A percentile compares a stretch with the other conserved stretches of the same genome.
phyloP scores from a whole-genome alignment of 169 alveolate genomes.

The Plasmodium cynomolgi region DNA sequence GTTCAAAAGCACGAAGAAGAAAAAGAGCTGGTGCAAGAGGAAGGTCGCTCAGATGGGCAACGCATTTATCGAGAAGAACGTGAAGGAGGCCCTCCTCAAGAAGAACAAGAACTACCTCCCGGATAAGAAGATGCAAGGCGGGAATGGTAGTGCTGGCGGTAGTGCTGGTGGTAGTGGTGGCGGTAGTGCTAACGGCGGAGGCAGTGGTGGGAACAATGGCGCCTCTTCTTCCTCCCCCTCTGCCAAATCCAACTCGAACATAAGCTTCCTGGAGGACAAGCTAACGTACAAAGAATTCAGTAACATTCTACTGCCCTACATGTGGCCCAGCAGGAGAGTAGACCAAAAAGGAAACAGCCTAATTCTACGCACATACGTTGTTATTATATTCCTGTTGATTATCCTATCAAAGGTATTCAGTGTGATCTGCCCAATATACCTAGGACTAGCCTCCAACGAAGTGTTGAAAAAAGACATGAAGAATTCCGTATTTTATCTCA shows the following conservation, averaged over 20 bases:
- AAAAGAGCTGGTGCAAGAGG: not conserved
- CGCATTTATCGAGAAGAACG: not conserved
- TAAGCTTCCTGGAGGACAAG: constrained; percentile 35
- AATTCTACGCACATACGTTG: constrained; percentile 47
- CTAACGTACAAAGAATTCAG: constrained; percentile 33
- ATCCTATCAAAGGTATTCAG: constrained; percentile 70
- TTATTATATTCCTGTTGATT: constrained; percentile 43
- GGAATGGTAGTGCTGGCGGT: not conserved
- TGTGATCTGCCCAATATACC: constrained; percentile 71
- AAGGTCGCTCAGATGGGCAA: not conserved
- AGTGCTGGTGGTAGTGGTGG: not conserved
- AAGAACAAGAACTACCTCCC: not conserved
- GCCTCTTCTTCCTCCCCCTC: not conserved
- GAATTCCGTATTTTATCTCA: constrained; percentile 11
- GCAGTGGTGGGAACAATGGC: not conserved
- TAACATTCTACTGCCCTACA: constrained; percentile 25
- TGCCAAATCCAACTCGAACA: not conserved
- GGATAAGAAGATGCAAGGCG: not conserved
- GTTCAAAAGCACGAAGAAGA: not conserved
- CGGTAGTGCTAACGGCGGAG: not conserved
- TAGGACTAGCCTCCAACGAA: constrained; percentile 74
- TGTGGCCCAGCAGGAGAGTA: constrained; percentile 71
- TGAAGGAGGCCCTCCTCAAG: not conserved
- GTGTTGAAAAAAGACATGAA: constrained; percentile 21
- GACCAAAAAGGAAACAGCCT: constrained; percentile 66